These are phyloP conservation scores for Colletotrichum sansevieriae DNA, from an alignment of 2,329 filamentous ascomycete species.

Conservation along the genomic window DNA sequence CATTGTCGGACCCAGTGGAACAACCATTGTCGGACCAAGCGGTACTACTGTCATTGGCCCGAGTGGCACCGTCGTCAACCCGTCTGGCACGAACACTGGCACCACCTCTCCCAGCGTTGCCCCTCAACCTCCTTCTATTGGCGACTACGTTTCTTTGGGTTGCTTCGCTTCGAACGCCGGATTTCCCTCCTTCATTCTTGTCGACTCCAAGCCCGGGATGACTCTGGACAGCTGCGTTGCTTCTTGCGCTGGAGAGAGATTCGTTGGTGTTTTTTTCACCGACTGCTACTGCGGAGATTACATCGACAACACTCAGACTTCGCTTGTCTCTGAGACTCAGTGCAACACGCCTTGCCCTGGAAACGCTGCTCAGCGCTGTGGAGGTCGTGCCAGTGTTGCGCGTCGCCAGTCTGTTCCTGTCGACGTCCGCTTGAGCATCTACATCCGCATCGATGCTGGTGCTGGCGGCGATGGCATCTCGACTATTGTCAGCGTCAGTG, in stretches of 20 bases:
- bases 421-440: conserved; percentile 25
- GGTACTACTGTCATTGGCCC: conserved; percentile 5
- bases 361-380: conserved; percentile 44
- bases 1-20: not conserved
- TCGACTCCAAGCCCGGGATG: conserved; percentile 41
- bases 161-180: conserved; percentile 44
- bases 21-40: not conserved
- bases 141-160: conserved; percentile 46
- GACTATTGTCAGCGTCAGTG: conserved; percentile 13
- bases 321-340: conserved; percentile 33
- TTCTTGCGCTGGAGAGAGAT: conserved; percentile 42
- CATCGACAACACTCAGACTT: conserved; percentile 35
- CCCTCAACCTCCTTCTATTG: conserved; percentile 40
- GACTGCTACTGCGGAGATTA: conserved; percentile 49
- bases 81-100: not conserved
- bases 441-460: conserved; percentile 20
- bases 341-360: conserved; percentile 50
- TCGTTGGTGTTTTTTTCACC: conserved; percentile 47
- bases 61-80: not conserved
- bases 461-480: not conserved
- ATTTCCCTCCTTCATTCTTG: conserved; percentile 46
- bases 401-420: conserved; percentile 15
- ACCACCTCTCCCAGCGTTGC: not conserved
- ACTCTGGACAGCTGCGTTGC: conserved; percentile 47
- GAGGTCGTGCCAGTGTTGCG: conserved; percentile 42